Base-by-base conservation (phyloP, 2,329 filamentous ascomycete genomes). In the Phaeomoniella chlamydospora region DNA sequence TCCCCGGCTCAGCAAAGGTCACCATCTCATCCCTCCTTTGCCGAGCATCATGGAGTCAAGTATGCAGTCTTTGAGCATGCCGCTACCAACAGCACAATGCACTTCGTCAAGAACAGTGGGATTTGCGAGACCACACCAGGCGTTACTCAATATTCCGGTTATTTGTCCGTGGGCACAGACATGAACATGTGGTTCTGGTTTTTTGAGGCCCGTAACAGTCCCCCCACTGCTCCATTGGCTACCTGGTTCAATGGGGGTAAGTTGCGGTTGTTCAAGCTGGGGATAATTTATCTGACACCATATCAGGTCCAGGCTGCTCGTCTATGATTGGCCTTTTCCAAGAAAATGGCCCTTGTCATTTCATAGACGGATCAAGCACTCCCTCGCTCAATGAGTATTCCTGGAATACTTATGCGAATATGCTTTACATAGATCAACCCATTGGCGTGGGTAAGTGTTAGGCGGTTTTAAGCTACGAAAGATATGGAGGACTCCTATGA, bases 401-500 rank as follows among this genome's bases (percentile, higher is more conserved):
- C 5, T 78, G 70, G 70, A 74, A 65, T 44, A 66, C 73, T 40
- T 64, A 65, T 16, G 70, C 65, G 22, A 76, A 75, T 48, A 56
- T 78, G 52, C 55, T 78, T 6, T 77, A 75, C 53, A 57, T 78
- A 35, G 71, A 70, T 37, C 72, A 77, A 51, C 73, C 73, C 6
- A 57, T 71, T n/a, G 69, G 69, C 19, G 64, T 67, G 17, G n/a
- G n/a, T n/a, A n/a, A n/a, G 72, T n/a, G n/a, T n/a, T n/a, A n/a
- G n/a, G n/a, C n/a, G n/a, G n/a, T n/a, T n/a, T n/a, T n/a, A n/a
- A n/a, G n/a, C n/a, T n/a, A n/a, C n/a, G n/a, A n/a, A n/a, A n/a
- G n/a, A n/a, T n/a, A n/a, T n/a, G n/a, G n/a, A n/a, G n/a, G n/a
- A n/a, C n/a, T n/a, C n/a, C n/a, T n/a, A n/a, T n/a, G n/a, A n/a